These are phyloP conservation scores for Ceratobasidium sp. DNA, from an alignment of 1,284 basidiomycete genomes.

Conservation along the genomic window DNA sequence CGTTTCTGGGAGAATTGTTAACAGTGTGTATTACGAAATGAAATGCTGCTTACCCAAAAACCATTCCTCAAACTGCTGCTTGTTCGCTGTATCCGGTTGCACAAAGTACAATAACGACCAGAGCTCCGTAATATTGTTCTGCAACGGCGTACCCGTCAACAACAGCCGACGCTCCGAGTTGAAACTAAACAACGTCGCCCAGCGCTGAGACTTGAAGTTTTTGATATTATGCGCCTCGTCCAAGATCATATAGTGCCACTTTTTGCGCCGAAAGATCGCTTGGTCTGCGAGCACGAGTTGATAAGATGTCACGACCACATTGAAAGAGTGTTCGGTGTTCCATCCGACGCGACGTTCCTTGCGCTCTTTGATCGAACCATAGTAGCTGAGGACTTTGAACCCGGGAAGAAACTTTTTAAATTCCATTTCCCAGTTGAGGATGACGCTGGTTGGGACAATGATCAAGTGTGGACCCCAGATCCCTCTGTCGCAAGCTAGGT, in stretches of 20 bases:
- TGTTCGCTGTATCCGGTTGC: slow-evolving; percentile 80
- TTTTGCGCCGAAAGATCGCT: slow-evolving; percentile 94
- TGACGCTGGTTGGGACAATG: slow-evolving; percentile 94
- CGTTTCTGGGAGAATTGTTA: slow-evolving; percentile 70
- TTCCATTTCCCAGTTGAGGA: slow-evolving; percentile 99
- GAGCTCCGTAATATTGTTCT: slow-evolving; percentile 96
- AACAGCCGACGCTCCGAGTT: slow-evolving; percentile 89
- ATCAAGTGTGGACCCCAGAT: slow-evolving; percentile 98
- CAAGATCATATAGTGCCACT: slow-evolving; percentile 97
- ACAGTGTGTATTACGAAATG: neutral
- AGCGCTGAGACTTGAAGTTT: slow-evolving; percentile 95
- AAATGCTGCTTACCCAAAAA: slow-evolving; percentile 83
- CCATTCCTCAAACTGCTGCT: slow-evolving; percentile 95
- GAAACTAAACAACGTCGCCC: slow-evolving; percentile 96
- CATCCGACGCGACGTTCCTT: slow-evolving; percentile 95
- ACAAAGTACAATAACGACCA: slow-evolving; percentile 97
- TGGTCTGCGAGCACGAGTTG: slow-evolving; percentile 93
- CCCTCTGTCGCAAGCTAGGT: slow-evolving; percentile 93
- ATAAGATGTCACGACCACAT: slow-evolving; percentile 97
- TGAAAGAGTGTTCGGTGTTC: slow-evolving; percentile 93
- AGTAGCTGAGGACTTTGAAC: slow-evolving; percentile 93
- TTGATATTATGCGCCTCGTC: slow-evolving; percentile 99
- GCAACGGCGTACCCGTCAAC: slow-evolving; percentile 93
- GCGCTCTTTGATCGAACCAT: slow-evolving; percentile 91
- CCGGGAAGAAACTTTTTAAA: slow-evolving; percentile 98